Base-by-base conservation (phyloP, 768 basidiomycete species). In the Phaeotremella skinneri region DNA sequence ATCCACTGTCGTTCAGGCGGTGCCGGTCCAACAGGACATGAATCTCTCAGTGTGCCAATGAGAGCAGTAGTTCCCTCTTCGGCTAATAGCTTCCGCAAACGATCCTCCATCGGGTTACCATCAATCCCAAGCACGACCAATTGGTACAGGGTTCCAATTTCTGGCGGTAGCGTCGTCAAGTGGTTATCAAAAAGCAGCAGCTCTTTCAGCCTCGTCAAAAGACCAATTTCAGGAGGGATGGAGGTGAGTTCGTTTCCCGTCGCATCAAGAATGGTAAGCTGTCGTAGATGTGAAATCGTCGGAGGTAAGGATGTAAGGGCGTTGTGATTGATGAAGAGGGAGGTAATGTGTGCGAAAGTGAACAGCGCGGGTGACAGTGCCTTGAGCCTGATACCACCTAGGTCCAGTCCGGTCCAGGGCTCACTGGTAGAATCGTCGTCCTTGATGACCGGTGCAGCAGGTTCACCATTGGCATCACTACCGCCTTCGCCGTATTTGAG, bases 321-420 rank as follows among this genome's bases (percentile, higher is more conserved):
- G 70, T 99, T 99, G 81, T 98, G 94, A 67, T 97, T 97, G 76
- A 99, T 88, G 79, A 93, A 97, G 49, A 99, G 87, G 62, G 87
- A 88, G 66, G 87, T 88, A 59, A 99, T 86, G 82, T 92, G 96
- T n/a, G 85, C 84, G 80, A 94, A 97, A 6, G 85, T 80, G 68
- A 91, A 81, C 48, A 91, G 76, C 59, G 87, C 87, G 4, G 85
- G 79, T 32, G 93, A 89, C 51, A 99, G 82, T 64, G 88, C 90
- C 82, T 93, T 94, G 73, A 99, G 85, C 64, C 85, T 85, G 66
- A 96, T 86, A 16, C 96, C 96, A 54, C 96, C 94, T 85, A 99
- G 90, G 78, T 99, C 96, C 49, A 99, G 80, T 20, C 90, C 89
- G 27, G 79, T 87, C 93, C 94, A 99, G 1, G 72, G 70, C 48